phyloP scores from a whole-genome alignment of 345 rosid species.

The Rhodamnia argentea region DNA sequence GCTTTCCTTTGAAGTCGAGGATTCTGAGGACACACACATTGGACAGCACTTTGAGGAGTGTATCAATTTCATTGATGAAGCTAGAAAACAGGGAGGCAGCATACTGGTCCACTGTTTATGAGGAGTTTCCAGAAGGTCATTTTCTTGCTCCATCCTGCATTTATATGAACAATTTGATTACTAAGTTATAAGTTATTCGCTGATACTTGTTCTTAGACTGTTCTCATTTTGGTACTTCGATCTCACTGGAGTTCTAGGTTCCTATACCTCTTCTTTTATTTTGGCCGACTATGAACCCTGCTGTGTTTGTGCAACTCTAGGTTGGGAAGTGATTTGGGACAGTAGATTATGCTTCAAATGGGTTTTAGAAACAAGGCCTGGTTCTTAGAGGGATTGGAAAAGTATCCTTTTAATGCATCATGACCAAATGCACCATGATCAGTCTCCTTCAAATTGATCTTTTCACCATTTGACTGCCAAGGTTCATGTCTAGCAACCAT shows the following conservation, averaged over 20 bases:
- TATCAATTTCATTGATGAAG: conserved; percentile 56
- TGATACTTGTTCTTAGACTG: not conserved
- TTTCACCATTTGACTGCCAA: not conserved
- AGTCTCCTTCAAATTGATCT: not conserved
- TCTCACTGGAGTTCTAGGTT: not conserved
- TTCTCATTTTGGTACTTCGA: not conserved
- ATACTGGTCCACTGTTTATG: conserved; percentile 71
- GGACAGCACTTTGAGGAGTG: conserved; percentile 57
- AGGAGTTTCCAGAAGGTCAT: conserved; percentile 74
- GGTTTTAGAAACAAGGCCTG: not conserved
- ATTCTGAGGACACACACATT: conserved; percentile 49
- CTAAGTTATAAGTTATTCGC: not conserved
- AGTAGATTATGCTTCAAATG: not conserved
- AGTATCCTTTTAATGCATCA: not conserved
- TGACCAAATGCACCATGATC: not conserved
- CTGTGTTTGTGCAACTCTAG: not conserved
- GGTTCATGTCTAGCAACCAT: not conserved
- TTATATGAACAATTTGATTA: not conserved
- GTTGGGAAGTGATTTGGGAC: not conserved
- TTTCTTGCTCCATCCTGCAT: not conserved
- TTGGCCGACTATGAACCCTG: not conserved
- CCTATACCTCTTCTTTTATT: not conserved
- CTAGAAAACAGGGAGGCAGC: conserved; percentile 55
- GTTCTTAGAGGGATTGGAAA: not conserved
- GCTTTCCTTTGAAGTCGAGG: conserved; percentile 33